phyloP scores from a whole-genome alignment of 352 stramenopile genomes.

The Pythium rishiriense region DNA sequence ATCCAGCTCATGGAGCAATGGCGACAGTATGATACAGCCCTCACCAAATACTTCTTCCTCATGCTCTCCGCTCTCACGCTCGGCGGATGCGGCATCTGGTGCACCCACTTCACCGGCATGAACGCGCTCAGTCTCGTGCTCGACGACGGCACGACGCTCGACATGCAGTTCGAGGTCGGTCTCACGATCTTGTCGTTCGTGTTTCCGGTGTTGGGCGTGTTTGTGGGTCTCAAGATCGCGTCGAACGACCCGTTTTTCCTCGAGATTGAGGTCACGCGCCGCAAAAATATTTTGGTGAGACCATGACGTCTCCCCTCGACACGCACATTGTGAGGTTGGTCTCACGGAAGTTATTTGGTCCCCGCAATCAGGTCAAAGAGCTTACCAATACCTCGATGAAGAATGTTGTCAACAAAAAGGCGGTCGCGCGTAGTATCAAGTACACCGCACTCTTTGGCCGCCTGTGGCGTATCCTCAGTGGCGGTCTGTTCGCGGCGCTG shows the following conservation, averaged over 20 bases:
- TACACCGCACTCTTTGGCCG: slow-evolving; percentile 61
- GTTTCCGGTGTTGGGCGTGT: slow-evolving; percentile 53
- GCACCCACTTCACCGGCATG: slow-evolving; percentile 78
- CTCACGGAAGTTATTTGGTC: not conserved
- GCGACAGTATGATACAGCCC: slow-evolving; percentile 37
- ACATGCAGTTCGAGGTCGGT: slow-evolving; percentile 57
- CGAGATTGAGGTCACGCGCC: slow-evolving; percentile 53
- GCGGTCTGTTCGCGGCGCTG: slow-evolving; percentile 51
- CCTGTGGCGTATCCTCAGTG: slow-evolving; percentile 48
- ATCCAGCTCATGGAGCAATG: slow-evolving; percentile 78
- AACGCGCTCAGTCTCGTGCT: slow-evolving; percentile 46
- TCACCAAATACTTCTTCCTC: slow-evolving; percentile 42
- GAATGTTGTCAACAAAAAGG: slow-evolving; percentile 44
- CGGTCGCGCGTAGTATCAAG: slow-evolving; percentile 41
- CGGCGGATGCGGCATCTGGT: slow-evolving; percentile 72
- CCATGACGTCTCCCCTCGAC: not conserved
- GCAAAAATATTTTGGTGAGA: slow-evolving; percentile 33
- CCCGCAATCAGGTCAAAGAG: slow-evolving; percentile 26
- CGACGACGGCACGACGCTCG: slow-evolving; percentile 42
- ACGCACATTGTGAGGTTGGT: not conserved
- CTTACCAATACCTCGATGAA: slow-evolving; percentile 49
- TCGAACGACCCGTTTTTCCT: slow-evolving; percentile 70
- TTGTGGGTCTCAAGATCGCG: slow-evolving; percentile 57
- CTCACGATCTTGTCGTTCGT: slow-evolving; percentile 62
- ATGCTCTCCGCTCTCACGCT: slow-evolving; percentile 42